Evolutionary conservation across 2,329 filamentous ascomycete genomes (phyloP).

Genomic region (Ophiostoma angusticollis): DNA sequence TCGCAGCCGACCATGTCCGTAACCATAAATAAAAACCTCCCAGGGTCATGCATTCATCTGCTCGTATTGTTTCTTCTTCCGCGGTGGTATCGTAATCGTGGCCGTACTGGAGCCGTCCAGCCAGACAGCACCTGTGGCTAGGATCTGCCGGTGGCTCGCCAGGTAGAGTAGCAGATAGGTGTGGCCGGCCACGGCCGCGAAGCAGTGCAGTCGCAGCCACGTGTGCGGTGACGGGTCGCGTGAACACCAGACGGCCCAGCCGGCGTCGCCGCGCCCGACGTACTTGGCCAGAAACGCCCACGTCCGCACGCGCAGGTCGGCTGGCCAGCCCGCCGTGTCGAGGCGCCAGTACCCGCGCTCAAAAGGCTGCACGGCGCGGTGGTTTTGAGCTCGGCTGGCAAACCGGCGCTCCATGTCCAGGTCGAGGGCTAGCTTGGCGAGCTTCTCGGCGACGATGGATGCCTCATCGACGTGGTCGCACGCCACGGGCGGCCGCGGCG

Average conservation of each 20-base stretch:
- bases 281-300: conserved; percentile 52
- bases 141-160: conserved; percentile 51
- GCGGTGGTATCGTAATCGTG: conserved; percentile 31
- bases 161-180: conserved; percentile 65
- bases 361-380: conserved; percentile 38
- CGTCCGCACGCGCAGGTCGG: conserved; percentile 33
- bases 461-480: conserved; percentile 27
- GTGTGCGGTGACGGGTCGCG: conserved; percentile 28
- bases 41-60: background rate
- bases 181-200: conserved; percentile 60
- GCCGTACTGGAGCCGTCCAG: conserved; percentile 46
- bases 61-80: conserved; percentile 11
- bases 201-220: conserved; percentile 59
- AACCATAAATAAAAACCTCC: no score
- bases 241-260: conserved; percentile 54
- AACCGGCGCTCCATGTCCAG: conserved; percentile 34
- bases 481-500: conserved; percentile 41
- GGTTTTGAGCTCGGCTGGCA: conserved; percentile 11
- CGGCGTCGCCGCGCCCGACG: conserved; percentile 44
- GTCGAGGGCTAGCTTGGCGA: conserved; percentile 40
- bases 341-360: conserved; percentile 74
- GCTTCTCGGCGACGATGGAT: conserved; percentile 43
- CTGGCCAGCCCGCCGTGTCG: conserved; percentile 41
- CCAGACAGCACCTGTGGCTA: conserved; percentile 49
- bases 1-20: no score